phyloP scores from a whole-genome alignment of 805 yeast genomes.

The Myxozyma melibiosi region DNA sequence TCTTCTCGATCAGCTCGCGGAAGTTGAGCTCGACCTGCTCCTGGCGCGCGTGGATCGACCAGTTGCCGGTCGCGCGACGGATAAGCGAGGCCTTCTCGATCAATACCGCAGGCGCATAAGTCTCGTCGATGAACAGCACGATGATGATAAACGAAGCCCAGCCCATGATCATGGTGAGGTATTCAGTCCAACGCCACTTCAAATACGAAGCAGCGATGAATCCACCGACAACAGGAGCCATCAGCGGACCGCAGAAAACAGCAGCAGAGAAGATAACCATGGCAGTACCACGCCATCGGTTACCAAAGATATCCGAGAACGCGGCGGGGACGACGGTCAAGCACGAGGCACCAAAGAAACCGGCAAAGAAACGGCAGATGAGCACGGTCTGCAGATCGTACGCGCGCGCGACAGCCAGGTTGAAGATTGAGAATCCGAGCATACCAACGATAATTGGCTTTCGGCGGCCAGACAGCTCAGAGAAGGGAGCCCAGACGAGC shows the following conservation, averaged over 20 bases:
- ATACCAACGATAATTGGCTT: slow-evolving; percentile 59
- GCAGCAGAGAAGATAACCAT: slow-evolving; percentile 69
- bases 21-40: slow-evolving; percentile 61
- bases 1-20: slow-evolving; percentile 62
- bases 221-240: slow-evolving; percentile 79
- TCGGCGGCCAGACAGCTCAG: slow-evolving; percentile 64
- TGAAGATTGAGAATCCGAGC: slow-evolving; percentile 60
- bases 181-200: slow-evolving; percentile 85
- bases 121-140: slow-evolving; percentile 59
- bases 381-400: slow-evolving; percentile 75
- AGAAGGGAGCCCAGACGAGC: slow-evolving; percentile 82
- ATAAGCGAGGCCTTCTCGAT: slow-evolving; percentile 63
- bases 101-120: slow-evolving; percentile 70
- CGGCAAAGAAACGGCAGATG: slow-evolving; percentile 77
- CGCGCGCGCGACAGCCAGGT: slow-evolving; percentile 76
- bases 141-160: slow-evolving; percentile 47
- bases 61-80: slow-evolving; percentile 70
- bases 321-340: slow-evolving; percentile 84
- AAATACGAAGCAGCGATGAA: slow-evolving; percentile 62
- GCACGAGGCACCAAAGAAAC: slow-evolving; percentile 82
- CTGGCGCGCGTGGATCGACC: slow-evolving; percentile 81
- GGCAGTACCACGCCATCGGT: slow-evolving; percentile 71
- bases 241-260: slow-evolving; percentile 76
- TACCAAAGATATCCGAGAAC: slow-evolving; percentile 78
- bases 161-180: slow-evolving; percentile 66